Base-by-base conservation (phyloP, 441 rosid genomes). In the Brassica balearica region DNA sequence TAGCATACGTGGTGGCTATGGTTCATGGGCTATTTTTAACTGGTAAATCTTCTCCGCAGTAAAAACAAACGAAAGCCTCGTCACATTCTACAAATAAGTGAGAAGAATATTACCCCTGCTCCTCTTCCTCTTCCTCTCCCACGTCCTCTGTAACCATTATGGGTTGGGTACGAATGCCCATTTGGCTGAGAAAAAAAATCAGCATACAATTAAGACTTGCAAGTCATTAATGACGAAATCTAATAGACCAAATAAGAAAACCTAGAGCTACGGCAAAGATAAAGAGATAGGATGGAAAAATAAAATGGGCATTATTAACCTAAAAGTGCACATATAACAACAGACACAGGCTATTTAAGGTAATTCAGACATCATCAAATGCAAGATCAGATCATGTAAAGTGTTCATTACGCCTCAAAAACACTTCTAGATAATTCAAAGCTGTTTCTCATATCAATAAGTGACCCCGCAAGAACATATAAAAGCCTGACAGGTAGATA, bases 121-220 rank as follows among this genome's bases (percentile, higher is more conserved):
- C 97, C 96, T 83, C 97, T 88, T 84, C 96, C 98, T 84, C 96
- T 81, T 77, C 82, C 98, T 85, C 96, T 83, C 68, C 82, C 97
- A 14, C 86, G 93, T 59, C 93, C 95, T 68, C 89, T 84, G 71
- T 88, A 86, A 80, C 88, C 92, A 82, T 86, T 81, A 69, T 70
- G 91, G 62, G 77, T 6, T 68, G 86, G 85, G 73, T 63, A 86
- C 34, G 92, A 86, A 83, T 88, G 86, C 63, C 93, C 96, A 70
- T 90, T 89, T 72, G 87, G 87, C 95, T 89, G 22, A 70, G 51
- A 59, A 68, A 58, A 46, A 62, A 41, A n/a, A 9, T 5, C 53
- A 73, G 63, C 74, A 66, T 68, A 68, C 29, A 68, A 69, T 51
- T 36, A 56, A 41, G 58, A 53, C 29, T 12, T 56, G 41, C 17